Conservation (phyloP, 179 eudicot genomes). For the Silene noctiflora region DNA sequence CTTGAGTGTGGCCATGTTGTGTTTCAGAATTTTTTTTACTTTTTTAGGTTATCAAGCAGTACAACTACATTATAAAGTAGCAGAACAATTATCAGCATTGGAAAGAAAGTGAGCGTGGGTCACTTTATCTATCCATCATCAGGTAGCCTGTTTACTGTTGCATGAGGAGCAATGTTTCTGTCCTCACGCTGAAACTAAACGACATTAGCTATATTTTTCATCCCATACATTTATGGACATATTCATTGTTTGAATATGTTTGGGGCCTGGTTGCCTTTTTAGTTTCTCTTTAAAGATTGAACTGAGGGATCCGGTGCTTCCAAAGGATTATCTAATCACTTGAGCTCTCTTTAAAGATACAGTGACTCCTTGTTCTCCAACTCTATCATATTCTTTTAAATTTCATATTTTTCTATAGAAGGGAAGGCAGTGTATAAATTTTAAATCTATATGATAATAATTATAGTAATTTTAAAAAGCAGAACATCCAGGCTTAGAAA, state of each 20-base stretch:
- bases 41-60: neutral
- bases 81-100: neutral
- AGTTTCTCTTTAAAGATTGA: neutral
- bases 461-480: neutral
- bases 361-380: neutral
- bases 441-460: neutral
- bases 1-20: neutral
- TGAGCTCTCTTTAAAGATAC: neutral
- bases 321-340: too few relatives aligned
- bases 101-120: neutral
- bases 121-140: constrained; percentile 9
- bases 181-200: neutral
- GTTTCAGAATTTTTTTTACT: neutral
- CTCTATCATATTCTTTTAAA: neutral
- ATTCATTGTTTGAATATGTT: neutral
- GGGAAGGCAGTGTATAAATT: neutral
- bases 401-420: neutral
- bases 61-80: constrained; percentile 2
- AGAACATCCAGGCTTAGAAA: neutral
- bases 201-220: neutral
- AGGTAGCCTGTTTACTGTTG: neutral
- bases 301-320: neutral
- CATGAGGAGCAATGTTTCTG: constrained; percentile 4
- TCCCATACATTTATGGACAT: neutral
- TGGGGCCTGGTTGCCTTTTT: constrained; percentile 3